These are phyloP conservation scores for Hanseniaspora hatyaiensis DNA, from an alignment of 805 yeast genomes.

Conservation along the genomic window DNA sequence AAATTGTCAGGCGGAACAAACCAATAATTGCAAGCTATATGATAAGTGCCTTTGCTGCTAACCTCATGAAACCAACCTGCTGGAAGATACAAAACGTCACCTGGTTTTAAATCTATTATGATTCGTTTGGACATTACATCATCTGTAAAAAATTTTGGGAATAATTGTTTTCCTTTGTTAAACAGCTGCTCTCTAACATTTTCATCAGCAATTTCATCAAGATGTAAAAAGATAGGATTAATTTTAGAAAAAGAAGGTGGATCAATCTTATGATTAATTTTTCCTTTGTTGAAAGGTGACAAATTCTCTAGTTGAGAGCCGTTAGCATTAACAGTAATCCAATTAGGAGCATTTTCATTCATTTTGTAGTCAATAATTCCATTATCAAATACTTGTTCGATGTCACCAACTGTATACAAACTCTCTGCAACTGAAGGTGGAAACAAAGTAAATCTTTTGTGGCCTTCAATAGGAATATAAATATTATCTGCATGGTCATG, in stretches of 20 bases:
- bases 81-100: constrained; percentile 59
- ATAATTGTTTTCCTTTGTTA: constrained; percentile 33
- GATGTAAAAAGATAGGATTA: constrained; percentile 52
- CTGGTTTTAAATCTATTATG: constrained; percentile 43
- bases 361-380: constrained; percentile 56
- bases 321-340: constrained; percentile 52
- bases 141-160: constrained; percentile 37
- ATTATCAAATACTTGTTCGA: constrained; percentile 41
- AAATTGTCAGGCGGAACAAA: constrained; percentile 46
- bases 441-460: constrained; percentile 54
- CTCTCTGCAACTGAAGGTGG: constrained; percentile 50
- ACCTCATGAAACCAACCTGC: constrained; percentile 81
- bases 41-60: constrained; percentile 48
- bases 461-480: constrained; percentile 49
- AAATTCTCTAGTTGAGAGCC: constrained; percentile 46
- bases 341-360: constrained; percentile 45
- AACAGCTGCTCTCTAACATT: constrained; percentile 25
- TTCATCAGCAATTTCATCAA: constrained; percentile 37
- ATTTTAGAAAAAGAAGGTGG: constrained; percentile 61
- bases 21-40: constrained; percentile 66
- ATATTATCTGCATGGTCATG: constrained; percentile 74
- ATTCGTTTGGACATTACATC: constrained; percentile 30
- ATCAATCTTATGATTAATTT: constrained; percentile 30
- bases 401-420: constrained; percentile 53
- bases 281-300: constrained; percentile 34